Conservation (phyloP, 495 filamentous ascomycete species). For the Thermochaetoides thermophila region DNA sequence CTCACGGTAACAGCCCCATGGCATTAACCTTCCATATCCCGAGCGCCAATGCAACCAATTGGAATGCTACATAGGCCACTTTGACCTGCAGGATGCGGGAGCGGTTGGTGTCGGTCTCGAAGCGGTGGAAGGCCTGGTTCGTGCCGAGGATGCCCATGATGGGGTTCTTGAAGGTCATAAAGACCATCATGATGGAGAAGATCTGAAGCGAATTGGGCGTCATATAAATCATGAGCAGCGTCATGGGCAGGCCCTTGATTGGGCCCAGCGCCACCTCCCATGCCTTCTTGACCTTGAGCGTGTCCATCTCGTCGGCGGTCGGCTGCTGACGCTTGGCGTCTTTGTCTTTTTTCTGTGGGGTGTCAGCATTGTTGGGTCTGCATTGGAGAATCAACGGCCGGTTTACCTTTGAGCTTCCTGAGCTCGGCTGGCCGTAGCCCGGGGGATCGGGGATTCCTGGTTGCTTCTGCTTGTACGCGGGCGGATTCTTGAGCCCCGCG, state of each 20-base stretch:
- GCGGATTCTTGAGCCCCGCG: conserved; percentile 53
- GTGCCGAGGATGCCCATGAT: conserved; percentile 69
- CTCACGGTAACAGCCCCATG: conserved; percentile 76
- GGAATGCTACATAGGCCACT: conserved; percentile 72
- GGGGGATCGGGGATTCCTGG: conserved; percentile 68
- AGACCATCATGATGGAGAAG: conserved; percentile 99
- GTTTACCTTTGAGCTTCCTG: conserved; percentile 39
- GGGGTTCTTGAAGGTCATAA: conserved; percentile 95
- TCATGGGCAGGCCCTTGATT: conserved; percentile 92
- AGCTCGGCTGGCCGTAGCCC: conserved; percentile 48
- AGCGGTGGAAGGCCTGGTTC: conserved; percentile 67
- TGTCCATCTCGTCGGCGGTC: conserved; percentile 72
- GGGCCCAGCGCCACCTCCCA: conserved; percentile 96
- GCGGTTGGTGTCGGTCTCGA: conserved; percentile 72
- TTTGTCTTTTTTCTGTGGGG: conserved; percentile 29
- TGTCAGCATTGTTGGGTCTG: neutral
- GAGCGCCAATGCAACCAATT: conserved; percentile 64
- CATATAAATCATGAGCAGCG: conserved; percentile 99
- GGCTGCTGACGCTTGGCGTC: conserved; percentile 39
- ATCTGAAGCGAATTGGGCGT: conserved; percentile 97
- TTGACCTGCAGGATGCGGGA: conserved; percentile 63
- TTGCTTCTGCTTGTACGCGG: conserved; percentile 40
- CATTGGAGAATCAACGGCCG: neutral
- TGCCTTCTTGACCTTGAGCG: conserved; percentile 91
- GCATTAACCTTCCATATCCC: conserved; percentile 94